Evolutionary conservation across 179 eudicot species (phyloP).

Genomic region (Beta corolliflora): DNA sequence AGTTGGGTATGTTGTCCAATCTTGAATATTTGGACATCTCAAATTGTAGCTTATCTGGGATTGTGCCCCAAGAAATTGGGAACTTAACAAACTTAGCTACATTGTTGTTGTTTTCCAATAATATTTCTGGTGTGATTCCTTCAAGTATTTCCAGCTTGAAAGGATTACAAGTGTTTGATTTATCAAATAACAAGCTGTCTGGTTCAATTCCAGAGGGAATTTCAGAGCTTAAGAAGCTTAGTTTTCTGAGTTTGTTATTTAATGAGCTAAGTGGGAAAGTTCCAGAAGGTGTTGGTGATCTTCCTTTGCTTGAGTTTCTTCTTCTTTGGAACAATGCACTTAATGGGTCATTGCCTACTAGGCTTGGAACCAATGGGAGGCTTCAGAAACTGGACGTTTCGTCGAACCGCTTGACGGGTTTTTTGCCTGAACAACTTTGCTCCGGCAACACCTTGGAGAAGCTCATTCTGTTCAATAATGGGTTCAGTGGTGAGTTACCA

Average conservation of each 20-base stretch:
- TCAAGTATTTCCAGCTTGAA: slow-evolving; percentile 40
- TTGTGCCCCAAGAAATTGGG: slow-evolving; percentile 55
- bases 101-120: slow-evolving; percentile 55
- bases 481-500: slow-evolving; percentile 55
- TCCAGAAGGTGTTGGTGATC: slow-evolving; percentile 66
- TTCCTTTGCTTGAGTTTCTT: slow-evolving; percentile 48
- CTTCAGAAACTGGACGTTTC: slow-evolving; percentile 76
- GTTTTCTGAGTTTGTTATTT: slow-evolving; percentile 44
- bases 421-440: slow-evolving; percentile 65
- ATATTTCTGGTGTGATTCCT: slow-evolving; percentile 62
- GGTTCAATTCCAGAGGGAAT: slow-evolving; percentile 65
- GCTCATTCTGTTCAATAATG: slow-evolving; percentile 69
- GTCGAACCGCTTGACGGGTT: slow-evolving; percentile 64
- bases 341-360: slow-evolving; percentile 60
- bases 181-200: slow-evolving; percentile 59
- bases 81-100: slow-evolving; percentile 50
- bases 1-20: slow-evolving; percentile 47
- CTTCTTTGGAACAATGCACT: slow-evolving; percentile 80
- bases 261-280: slow-evolving; percentile 66
- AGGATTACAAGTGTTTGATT: slow-evolving; percentile 53
- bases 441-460: slow-evolving; percentile 51
- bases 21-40: slow-evolving; percentile 67
- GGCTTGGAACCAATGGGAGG: slow-evolving; percentile 57
- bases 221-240: slow-evolving; percentile 49
- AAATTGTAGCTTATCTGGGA: slow-evolving; percentile 52